phyloP scores from a whole-genome alignment of 805 yeast species.

The Myxozyma sirexii region DNA sequence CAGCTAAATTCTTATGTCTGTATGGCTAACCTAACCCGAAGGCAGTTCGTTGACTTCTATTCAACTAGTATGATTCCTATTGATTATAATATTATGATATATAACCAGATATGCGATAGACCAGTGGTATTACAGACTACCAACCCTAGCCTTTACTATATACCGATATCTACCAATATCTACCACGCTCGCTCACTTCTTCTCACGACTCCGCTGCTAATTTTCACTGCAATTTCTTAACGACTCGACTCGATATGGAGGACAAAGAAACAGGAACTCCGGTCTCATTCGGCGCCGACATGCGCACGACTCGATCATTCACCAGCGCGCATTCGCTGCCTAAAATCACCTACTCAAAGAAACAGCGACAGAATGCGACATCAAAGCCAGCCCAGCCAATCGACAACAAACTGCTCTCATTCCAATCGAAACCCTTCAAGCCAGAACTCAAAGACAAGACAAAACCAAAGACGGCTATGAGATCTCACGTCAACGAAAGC shows the following conservation, averaged over 20 bases:
- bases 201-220: neutral
- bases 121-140: neutral
- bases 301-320: neutral
- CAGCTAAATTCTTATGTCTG: too few relatives aligned
- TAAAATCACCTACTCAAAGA: slow-evolving; percentile 10
- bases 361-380: neutral
- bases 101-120: neutral
- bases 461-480: slow-evolving; percentile 2
- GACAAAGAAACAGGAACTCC: neutral
- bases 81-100: too few relatives aligned
- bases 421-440: too few relatives aligned
- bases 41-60: too few relatives aligned
- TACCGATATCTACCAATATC: neutral
- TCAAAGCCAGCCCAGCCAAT: too few relatives aligned
- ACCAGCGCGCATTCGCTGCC: slow-evolving; percentile 9
- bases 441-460: neutral
- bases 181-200: neutral
- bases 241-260: neutral
- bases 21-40: too few relatives aligned
- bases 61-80: too few relatives aligned
- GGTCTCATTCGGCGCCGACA: slow-evolving; percentile 2
- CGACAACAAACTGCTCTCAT: too few relatives aligned
- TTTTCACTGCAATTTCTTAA: neutral
- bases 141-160: neutral
- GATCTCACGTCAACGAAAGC: slow-evolving; percentile 17